Percentiles rank a stretch among this genome's conserved stretches.
Evolutionary conservation across 202 grass and related monocot species (phyloP).

Genomic region (Panicum virgatum): DNA sequence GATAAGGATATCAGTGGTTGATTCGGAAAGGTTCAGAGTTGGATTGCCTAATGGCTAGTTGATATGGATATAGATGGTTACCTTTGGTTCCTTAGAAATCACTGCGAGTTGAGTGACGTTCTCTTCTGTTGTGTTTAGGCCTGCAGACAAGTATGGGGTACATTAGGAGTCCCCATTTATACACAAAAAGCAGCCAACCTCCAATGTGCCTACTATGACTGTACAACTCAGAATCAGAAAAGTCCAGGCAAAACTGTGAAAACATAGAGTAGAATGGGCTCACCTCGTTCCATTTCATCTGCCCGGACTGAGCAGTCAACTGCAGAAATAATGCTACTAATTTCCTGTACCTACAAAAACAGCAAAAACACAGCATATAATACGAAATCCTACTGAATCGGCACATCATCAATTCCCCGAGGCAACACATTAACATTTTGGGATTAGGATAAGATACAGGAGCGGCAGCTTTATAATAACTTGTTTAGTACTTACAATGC

Average conservation of each 20-base stretch:
- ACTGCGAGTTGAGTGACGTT: not conserved
- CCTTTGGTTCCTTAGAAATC: not conserved
- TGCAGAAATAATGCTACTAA: not conserved
- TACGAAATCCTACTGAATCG: not conserved
- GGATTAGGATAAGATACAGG: not conserved
- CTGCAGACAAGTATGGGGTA: not conserved
- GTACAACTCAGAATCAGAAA: not conserved
- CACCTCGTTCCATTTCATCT: not conserved
- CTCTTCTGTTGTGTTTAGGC: not conserved
- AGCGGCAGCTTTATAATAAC: not conserved
- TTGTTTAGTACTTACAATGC: not conserved
- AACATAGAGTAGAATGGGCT: constrained; percentile 18
- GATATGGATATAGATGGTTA: not conserved
- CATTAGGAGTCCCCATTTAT: not conserved
- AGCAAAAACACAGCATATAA: constrained; percentile 4
- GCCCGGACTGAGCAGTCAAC: not conserved
- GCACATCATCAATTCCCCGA: not conserved
- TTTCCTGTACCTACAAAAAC: not conserved
- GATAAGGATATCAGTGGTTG: not conserved
- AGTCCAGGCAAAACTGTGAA: not conserved
- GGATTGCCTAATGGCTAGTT: not conserved
- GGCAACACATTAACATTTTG: not conserved
- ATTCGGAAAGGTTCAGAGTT: not conserved
- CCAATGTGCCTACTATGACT: not conserved
- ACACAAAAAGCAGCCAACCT: not conserved